A percentile compares a stretch with the other conserved stretches of the same genome.
Conservation (phyloP, 768 basidiomycete genomes). For the Floccularia luteovirens region DNA sequence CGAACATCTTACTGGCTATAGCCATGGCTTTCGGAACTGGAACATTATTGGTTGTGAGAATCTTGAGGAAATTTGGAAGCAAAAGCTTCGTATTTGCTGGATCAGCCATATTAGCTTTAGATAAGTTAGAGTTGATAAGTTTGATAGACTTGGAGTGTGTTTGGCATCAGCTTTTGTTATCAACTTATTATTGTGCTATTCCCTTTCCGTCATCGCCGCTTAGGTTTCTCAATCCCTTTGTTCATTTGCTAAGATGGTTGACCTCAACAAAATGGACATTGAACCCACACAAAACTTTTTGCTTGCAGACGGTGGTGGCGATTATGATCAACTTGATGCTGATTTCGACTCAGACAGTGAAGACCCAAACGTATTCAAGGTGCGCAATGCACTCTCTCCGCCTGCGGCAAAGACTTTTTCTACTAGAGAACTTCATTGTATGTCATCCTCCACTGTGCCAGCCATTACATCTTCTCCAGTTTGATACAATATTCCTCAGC, state of each 20-base stretch:
- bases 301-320: constrained; percentile 9
- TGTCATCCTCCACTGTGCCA: constrained; percentile 9
- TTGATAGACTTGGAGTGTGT: neutral
- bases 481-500: constrained; percentile 21
- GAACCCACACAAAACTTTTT: neutral
- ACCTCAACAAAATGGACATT: neutral
- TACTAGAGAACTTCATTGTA: constrained; percentile 40
- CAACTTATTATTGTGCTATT: too few species aligned
- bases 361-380: constrained; percentile 31
- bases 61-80: constrained; percentile 59
- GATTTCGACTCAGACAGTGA: constrained; percentile 32
- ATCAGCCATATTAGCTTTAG: neutral
- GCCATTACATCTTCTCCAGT: neutral
- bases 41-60: constrained; percentile 50
- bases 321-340: constrained; percentile 41
- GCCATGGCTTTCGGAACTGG: constrained; percentile 62
- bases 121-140: too few species aligned
- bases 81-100: constrained; percentile 32
- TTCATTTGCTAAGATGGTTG: too few species aligned
- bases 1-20: constrained; percentile 63
- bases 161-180: neutral
- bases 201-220: too few species aligned
- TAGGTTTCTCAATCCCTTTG: too few species aligned
- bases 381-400: constrained; percentile 30
- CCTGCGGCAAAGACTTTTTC: constrained; percentile 32